These are phyloP conservation scores for Thamnidium elegans DNA, from an alignment of 192 early-diverging fungal genomes.

Conservation along the genomic window DNA sequence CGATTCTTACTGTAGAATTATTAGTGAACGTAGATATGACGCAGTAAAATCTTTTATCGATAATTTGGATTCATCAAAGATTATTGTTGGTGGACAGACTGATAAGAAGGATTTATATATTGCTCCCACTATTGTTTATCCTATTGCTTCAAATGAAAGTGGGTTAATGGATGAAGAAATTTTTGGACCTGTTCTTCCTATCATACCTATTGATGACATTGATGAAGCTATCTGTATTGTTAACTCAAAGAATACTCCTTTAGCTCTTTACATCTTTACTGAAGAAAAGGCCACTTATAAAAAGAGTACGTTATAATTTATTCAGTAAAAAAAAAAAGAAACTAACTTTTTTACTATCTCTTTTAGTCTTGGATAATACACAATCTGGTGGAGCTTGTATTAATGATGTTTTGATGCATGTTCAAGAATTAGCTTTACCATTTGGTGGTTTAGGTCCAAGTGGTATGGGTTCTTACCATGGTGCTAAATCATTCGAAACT, in stretches of 20 bases:
- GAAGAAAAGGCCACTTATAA: slow-evolving; percentile 11
- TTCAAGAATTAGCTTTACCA: slow-evolving; percentile 51
- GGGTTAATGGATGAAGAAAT: slow-evolving; percentile 60
- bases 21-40: slow-evolving; percentile 67
- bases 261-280: slow-evolving; percentile 29
- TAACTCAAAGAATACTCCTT: slow-evolving; percentile 29
- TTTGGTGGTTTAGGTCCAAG: slow-evolving; percentile 80
- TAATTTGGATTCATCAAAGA: slow-evolving; percentile 17
- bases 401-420: slow-evolving; percentile 74
- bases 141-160: slow-evolving; percentile 30
- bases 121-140: slow-evolving; percentile 56
- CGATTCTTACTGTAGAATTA: slow-evolving; percentile 64
- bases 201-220: slow-evolving; percentile 40
- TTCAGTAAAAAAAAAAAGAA: not conserved
- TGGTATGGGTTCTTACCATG: slow-evolving; percentile 79
- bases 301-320: slow-evolving; percentile 1
- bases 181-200: slow-evolving; percentile 63
- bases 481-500: slow-evolving; percentile 63
- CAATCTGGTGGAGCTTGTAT: slow-evolving; percentile 64
- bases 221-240: slow-evolving; percentile 35
- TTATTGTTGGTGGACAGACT: slow-evolving; percentile 49
- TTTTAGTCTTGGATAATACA: slow-evolving; percentile 40
- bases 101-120: slow-evolving; percentile 47
- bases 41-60: slow-evolving; percentile 59
- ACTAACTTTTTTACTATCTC: not conserved